Evolutionary conservation across 169 alveolate genomes (phyloP).

Genomic region (Babesia gibsoni): DNA sequence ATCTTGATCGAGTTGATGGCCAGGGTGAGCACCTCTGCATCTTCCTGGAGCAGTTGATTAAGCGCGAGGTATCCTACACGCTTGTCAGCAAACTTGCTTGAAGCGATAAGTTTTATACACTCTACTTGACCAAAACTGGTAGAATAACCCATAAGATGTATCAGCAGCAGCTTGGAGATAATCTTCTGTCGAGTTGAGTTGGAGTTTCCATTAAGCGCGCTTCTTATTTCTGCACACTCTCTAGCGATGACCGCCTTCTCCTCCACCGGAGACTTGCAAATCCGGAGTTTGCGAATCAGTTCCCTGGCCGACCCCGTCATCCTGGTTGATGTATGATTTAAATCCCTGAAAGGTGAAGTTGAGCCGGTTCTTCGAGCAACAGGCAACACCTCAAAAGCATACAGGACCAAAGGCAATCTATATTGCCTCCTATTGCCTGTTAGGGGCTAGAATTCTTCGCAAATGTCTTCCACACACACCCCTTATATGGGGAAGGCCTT

Average conservation of each 20-base stretch:
- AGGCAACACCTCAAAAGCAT: neutral
- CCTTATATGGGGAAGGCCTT: conserved; percentile 21
- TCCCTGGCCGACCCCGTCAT: conserved; percentile 84
- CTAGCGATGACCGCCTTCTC: conserved; percentile 97
- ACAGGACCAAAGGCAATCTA: neutral
- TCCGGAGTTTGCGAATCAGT: conserved; percentile 94
- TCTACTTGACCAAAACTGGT: conserved; percentile 97
- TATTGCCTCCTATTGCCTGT: neutral
- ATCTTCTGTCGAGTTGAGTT: conserved; percentile 89
- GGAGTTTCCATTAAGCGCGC: conserved; percentile 90
- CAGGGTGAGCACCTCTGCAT: conserved; percentile 95
- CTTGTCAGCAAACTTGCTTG: conserved; percentile 91
- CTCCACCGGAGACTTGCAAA: conserved; percentile 98
- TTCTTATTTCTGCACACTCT: conserved; percentile 98
- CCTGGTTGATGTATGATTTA: neutral
- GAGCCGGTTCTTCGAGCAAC: neutral
- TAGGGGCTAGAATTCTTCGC: neutral
- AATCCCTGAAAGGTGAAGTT: neutral
- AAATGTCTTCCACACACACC: conserved; percentile 16
- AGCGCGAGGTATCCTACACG: conserved; percentile 98
- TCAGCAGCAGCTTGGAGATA: conserved; percentile 96
- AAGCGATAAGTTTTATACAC: conserved; percentile 95
- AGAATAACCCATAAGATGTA: conserved; percentile 95
- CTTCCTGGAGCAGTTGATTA: conserved; percentile 94
- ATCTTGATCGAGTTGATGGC: conserved; percentile 97